phyloP scores from a whole-genome alignment of 345 rosid species.

The Eutrema heterophyllum region DNA sequence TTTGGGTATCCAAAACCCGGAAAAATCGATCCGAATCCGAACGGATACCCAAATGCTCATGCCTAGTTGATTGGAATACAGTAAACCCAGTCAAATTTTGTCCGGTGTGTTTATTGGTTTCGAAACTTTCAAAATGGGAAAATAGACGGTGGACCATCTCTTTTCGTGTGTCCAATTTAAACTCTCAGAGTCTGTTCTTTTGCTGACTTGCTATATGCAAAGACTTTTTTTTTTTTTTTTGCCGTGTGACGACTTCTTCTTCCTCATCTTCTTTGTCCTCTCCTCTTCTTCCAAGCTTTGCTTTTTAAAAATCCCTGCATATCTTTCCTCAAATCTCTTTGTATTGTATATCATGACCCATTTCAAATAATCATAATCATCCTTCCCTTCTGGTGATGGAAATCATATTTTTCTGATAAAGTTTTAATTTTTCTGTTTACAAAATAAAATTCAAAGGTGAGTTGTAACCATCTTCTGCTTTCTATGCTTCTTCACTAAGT shows the following conservation, averaged over 20 bases:
- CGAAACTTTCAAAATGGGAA: too few relatives aligned
- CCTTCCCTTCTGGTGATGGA: background rate
- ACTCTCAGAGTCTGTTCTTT: background rate
- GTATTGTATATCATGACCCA: background rate
- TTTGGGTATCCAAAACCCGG: too few relatives aligned
- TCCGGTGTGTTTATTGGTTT: too few relatives aligned
- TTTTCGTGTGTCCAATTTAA: background rate
- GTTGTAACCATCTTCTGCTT: conserved; percentile 5
- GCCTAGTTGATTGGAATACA: too few relatives aligned
- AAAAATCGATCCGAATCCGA: too few relatives aligned
- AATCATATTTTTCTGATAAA: conserved; percentile 1
- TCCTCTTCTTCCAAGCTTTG: conserved; percentile 8
- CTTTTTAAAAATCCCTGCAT: background rate
- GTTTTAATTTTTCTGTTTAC: conserved; percentile 3
- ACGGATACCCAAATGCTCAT: too few relatives aligned
- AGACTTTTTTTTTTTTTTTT: background rate
- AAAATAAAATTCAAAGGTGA: conserved; percentile 16
- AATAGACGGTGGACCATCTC: too few relatives aligned
- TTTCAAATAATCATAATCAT: background rate
- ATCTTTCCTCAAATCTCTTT: conserved; percentile 2
- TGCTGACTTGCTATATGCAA: conserved; percentile 16
- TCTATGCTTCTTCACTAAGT: background rate
- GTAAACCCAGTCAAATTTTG: too few relatives aligned
- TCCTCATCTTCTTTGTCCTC: background rate
- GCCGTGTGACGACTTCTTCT: conserved; percentile 31